Conservation (phyloP, 805 yeast genomes). For the Yarrowia alimentaria region DNA sequence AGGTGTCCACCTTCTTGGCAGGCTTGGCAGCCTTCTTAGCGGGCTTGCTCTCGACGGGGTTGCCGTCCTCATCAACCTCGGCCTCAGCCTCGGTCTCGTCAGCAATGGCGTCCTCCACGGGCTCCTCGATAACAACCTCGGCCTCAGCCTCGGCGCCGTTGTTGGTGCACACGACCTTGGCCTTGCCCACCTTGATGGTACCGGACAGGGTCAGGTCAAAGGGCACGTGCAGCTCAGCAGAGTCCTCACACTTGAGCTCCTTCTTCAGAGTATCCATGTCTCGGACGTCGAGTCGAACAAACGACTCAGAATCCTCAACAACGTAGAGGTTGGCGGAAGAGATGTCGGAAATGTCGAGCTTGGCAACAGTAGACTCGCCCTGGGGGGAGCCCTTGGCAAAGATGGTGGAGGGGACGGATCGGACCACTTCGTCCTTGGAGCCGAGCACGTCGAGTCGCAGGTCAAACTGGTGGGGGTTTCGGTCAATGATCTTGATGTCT, state of each 20-base stretch:
- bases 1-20: slow-evolving; percentile 29
- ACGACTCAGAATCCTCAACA: slow-evolving; percentile 43
- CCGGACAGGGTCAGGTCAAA: slow-evolving; percentile 30
- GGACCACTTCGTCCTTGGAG: slow-evolving; percentile 34
- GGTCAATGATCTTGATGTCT: slow-evolving; percentile 59
- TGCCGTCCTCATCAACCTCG: background rate
- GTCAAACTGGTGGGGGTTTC: slow-evolving; percentile 45
- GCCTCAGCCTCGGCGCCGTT: slow-evolving; percentile 27
- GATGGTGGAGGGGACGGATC: slow-evolving; percentile 37
- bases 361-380: slow-evolving; percentile 36
- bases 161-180: slow-evolving; percentile 23
- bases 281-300: slow-evolving; percentile 36
- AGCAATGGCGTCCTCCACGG: slow-evolving; percentile 4
- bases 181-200: slow-evolving; percentile 27
- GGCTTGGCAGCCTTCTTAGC: slow-evolving; percentile 29
- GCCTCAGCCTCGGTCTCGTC: slow-evolving; percentile 5
- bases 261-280: slow-evolving; percentile 33
- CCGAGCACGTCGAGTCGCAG: slow-evolving; percentile 43
- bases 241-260: slow-evolving; percentile 32
- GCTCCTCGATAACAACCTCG: slow-evolving; percentile 27
- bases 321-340: slow-evolving; percentile 40
- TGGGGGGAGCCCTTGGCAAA: slow-evolving; percentile 51
- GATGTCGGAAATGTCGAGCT: slow-evolving; percentile 36
- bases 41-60: slow-evolving; percentile 32
- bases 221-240: slow-evolving; percentile 23